A percentile compares a stretch with the other conserved stretches of the same genome.
Conservation (phyloP, 108 stramenopile genomes). For the Asterionellopsis glacialis region DNA sequence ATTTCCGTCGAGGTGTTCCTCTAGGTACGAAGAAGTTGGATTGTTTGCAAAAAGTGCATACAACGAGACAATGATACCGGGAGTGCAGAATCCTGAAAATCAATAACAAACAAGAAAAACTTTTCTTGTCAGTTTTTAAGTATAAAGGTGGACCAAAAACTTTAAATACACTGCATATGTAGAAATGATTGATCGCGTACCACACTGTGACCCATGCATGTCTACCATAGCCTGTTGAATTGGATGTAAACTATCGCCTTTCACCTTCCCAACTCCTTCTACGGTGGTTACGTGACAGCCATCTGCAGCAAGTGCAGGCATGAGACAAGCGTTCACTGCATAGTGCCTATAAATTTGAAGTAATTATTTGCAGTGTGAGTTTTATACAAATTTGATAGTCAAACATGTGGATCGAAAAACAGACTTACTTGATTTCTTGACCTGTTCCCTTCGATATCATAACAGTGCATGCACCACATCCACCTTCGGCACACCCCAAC, state of each 20-base stretch:
- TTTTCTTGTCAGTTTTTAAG: neutral
- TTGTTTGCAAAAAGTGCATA: conserved; percentile 80
- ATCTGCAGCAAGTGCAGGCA: conserved; percentile 85
- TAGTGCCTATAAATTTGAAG: conserved; percentile 32
- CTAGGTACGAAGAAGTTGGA: conserved; percentile 41
- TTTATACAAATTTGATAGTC: neutral
- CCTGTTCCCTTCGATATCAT: conserved; percentile 39
- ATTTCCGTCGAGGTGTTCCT: conserved; percentile 94
- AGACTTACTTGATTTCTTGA: neutral
- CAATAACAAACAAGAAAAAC: neutral
- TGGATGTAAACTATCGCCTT: conserved; percentile 80
- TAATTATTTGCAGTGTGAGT: neutral
- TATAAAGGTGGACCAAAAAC: neutral
- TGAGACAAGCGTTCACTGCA: conserved; percentile 89
- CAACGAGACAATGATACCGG: conserved; percentile 91
- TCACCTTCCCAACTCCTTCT: conserved; percentile 81
- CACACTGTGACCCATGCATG: conserved; percentile 94
- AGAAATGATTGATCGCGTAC: neutral
- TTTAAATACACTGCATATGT: neutral
- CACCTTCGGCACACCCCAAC: conserved; percentile 86
- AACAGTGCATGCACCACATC: conserved; percentile 95
- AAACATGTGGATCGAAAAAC: neutral
- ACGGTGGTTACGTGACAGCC: conserved; percentile 88
- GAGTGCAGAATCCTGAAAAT: conserved; percentile 76
- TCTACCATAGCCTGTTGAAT: conserved; percentile 91